Evolutionary conservation across 176 grass and related monocot genomes (phyloP).

Genomic region (Otatea glauca): DNA sequence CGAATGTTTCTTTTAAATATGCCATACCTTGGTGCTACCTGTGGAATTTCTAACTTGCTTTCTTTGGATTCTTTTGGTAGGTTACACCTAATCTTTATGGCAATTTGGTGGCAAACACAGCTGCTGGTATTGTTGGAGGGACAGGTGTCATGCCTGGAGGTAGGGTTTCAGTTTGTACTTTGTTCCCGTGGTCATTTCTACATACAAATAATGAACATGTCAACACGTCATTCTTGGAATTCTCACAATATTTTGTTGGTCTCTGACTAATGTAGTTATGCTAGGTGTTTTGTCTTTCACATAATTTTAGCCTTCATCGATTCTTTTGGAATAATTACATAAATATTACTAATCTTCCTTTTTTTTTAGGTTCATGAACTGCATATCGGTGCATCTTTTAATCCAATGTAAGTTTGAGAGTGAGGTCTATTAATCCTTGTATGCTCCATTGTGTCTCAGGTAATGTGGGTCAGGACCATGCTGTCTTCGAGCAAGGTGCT

Average conservation of each 20-base stretch:
- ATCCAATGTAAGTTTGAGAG: not conserved
- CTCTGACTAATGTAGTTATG: not conserved
- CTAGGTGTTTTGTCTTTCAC: not conserved
- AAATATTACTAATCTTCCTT: not conserved
- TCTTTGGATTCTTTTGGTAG: slow-evolving; percentile 56
- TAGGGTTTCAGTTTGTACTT: slow-evolving; percentile 43
- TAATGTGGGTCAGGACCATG: slow-evolving; percentile 95
- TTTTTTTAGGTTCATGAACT: not conserved
- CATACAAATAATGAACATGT: not conserved
- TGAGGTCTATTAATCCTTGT: slow-evolving; percentile 26
- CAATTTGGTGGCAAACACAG: slow-evolving; percentile 92
- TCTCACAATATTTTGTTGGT: slow-evolving; percentile 4
- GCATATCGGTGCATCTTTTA: not conserved
- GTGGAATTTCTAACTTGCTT: slow-evolving; percentile 15
- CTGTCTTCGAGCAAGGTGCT: slow-evolving; percentile 96
- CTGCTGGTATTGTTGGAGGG: slow-evolving; percentile 97
- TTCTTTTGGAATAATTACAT: slow-evolving; percentile 15
- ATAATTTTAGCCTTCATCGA: not conserved
- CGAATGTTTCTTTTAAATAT: slow-evolving; percentile 21
- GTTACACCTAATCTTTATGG: slow-evolving; percentile 99
- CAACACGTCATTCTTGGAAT: not conserved
- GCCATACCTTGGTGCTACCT: slow-evolving; percentile 32
- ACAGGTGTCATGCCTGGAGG: slow-evolving; percentile 98
- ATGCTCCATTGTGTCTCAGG: slow-evolving; percentile 50
- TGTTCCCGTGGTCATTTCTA: slow-evolving; percentile 1